Evolutionary conservation across 257 asterid species (phyloP).

Genomic region (Leptodermis oblonga): DNA sequence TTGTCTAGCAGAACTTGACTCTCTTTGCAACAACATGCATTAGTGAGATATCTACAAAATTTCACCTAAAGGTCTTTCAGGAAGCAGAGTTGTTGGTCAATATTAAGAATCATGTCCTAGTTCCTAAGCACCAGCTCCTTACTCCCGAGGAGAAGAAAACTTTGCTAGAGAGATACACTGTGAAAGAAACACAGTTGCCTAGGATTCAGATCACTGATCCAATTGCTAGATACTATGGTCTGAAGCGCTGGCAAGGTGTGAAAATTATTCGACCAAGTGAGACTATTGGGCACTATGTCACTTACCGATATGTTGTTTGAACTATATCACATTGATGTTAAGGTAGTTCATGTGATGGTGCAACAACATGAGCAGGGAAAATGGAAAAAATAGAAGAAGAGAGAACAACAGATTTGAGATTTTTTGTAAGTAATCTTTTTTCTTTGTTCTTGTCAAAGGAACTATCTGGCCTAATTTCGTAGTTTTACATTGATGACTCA

Average conservation of each 20-base stretch:
- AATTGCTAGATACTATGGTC: slow-evolving; percentile 69
- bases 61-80: slow-evolving; percentile 83
- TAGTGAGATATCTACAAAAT: slow-evolving; percentile 67
- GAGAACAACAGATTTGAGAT: no score
- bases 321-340: not conserved
- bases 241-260: slow-evolving; percentile 69
- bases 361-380: no score
- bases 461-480: no score
- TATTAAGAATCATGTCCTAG: slow-evolving; percentile 73
- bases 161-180: slow-evolving; percentile 74
- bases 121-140: slow-evolving; percentile 77
- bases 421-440: no score
- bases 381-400: no score
- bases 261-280: slow-evolving; percentile 85
- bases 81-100: slow-evolving; percentile 76
- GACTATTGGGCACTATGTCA: slow-evolving; percentile 79
- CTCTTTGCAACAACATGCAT: slow-evolving; percentile 59
- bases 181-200: slow-evolving; percentile 91
- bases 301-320: slow-evolving; percentile 71
- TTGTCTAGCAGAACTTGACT: slow-evolving; percentile 76
- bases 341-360: no score
- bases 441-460: no score
- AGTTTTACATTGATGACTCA: no score
- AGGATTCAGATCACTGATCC: slow-evolving; percentile 76
- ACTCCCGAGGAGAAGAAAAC: slow-evolving; percentile 70